phyloP scores from a whole-genome alignment of 73 alveolate genomes.

The Urostyla sp. region DNA sequence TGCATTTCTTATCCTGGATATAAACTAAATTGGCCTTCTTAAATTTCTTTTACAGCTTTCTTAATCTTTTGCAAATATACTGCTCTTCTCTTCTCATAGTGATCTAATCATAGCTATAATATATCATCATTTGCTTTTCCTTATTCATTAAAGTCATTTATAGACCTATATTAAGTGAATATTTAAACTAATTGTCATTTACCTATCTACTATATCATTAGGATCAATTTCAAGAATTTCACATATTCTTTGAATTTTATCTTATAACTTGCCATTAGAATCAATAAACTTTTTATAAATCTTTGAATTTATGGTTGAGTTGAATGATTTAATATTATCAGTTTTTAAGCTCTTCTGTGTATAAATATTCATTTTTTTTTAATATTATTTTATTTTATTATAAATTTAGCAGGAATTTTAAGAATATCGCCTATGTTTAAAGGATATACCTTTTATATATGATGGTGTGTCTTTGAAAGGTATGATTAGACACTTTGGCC shows the following conservation, averaged over 20 bases:
- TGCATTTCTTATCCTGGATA: no score
- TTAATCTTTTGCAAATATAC: conserved; percentile 4
- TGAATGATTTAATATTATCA: no score
- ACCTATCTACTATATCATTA: conserved; percentile 5
- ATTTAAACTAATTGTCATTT: neutral
- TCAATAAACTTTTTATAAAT: conserved; percentile 7
- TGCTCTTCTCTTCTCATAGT: conserved; percentile 12
- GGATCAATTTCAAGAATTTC: conserved; percentile 13
- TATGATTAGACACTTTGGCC: conserved; percentile 98
- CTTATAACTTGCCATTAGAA: neutral
- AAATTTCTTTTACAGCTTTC: no score
- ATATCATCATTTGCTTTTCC: conserved; percentile 18
- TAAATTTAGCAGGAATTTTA: no score
- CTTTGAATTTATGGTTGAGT: no score
- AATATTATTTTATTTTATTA: no score
- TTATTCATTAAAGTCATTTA: conserved; percentile 6
- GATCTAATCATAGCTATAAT: conserved; percentile 15
- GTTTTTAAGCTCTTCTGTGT: no score
- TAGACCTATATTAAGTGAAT: neutral
- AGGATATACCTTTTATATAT: no score
- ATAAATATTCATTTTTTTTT: no score
- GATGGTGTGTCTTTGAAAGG: neutral
- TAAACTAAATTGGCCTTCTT: no score
- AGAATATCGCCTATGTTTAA: neutral
- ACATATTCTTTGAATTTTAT: conserved; percentile 16